These are phyloP conservation scores for Pyrrhoderma noxium DNA, from an alignment of 1,284 basidiomycete species.

Conservation along the genomic window DNA sequence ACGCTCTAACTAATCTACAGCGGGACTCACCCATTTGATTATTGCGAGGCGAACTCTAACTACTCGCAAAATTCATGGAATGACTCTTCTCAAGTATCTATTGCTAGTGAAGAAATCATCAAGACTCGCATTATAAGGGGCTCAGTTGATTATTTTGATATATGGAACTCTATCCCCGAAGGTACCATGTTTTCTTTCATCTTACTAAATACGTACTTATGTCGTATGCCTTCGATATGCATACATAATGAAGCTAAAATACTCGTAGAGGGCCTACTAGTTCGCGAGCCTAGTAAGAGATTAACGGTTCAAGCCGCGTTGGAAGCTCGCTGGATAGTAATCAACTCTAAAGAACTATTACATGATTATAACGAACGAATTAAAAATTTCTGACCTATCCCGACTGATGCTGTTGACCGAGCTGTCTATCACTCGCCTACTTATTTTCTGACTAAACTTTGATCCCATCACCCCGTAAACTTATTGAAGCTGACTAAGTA, in stretches of 20 bases:
- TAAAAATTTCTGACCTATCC: slow-evolving; percentile 11
- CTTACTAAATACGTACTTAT: too few relatives aligned
- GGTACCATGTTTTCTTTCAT: slow-evolving; percentile 34
- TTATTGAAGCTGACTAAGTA: too few relatives aligned
- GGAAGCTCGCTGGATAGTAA: slow-evolving; percentile 53
- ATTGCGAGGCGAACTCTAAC: slow-evolving; percentile 29
- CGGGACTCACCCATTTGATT: slow-evolving; percentile 70
- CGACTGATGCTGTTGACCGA: neutral
- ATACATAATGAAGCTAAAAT: slow-evolving; percentile 38
- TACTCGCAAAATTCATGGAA: slow-evolving; percentile 26
- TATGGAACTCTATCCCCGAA: slow-evolving; percentile 49
- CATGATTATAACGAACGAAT: slow-evolving; percentile 52
- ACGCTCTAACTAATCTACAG: slow-evolving; percentile 28
- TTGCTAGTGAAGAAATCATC: slow-evolving; percentile 47
- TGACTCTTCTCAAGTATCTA: slow-evolving; percentile 41
- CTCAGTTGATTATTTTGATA: slow-evolving; percentile 44
- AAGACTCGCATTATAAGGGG: slow-evolving; percentile 64
- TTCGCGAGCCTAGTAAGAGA: slow-evolving; percentile 46
- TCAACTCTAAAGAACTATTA: slow-evolving; percentile 52
- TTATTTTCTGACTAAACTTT: too few relatives aligned
- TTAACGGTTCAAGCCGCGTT: slow-evolving; percentile 56
- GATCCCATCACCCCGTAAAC: too few relatives aligned
- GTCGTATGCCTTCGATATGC: slow-evolving; percentile 2
- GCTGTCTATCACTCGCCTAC: too few relatives aligned
- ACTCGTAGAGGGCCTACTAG: slow-evolving; percentile 50